phyloP scores from a whole-genome alignment of 768 basidiomycete genomes.

The Goffeauzyma gilvescens region DNA sequence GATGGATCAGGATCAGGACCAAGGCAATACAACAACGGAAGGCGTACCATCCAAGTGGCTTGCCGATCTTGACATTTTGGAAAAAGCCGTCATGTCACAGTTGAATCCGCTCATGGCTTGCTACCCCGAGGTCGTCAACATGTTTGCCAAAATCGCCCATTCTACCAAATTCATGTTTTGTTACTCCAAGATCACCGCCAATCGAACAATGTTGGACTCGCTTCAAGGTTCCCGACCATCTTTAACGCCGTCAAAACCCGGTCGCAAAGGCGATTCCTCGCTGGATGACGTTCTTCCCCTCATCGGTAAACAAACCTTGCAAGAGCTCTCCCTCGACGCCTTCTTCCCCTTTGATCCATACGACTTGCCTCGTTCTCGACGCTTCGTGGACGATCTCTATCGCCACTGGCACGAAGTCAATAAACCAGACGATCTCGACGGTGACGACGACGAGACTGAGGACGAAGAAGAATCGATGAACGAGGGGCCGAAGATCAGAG shows the following conservation, averaged over 20 bases:
- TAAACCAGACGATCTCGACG: slow-evolving; percentile 50
- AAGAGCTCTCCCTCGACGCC: slow-evolving; percentile 56
- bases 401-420: slow-evolving; percentile 75
- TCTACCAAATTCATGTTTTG: slow-evolving; percentile 83
- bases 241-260: neutral
- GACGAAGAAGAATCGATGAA: slow-evolving; percentile 13
- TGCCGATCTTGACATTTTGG: slow-evolving; percentile 53
- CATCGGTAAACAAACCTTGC: slow-evolving; percentile 21
- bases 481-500: too few species aligned
- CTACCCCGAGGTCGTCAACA: slow-evolving; percentile 69
- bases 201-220: slow-evolving; percentile 36
- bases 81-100: slow-evolving; percentile 57
- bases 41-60: slow-evolving; percentile 94
- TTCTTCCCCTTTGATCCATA: slow-evolving; percentile 99
- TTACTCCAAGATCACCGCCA: slow-evolving; percentile 77
- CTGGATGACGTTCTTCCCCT: slow-evolving; percentile 13
- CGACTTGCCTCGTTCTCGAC: slow-evolving; percentile 57
- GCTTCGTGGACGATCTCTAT: slow-evolving; percentile 65
- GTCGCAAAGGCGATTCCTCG: slow-evolving; percentile 3
- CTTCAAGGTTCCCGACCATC: slow-evolving; percentile 14
- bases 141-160: slow-evolving; percentile 84
- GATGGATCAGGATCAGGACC: slow-evolving; percentile 12
- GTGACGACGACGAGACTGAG: slow-evolving; percentile 37
- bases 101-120: slow-evolving; percentile 86
- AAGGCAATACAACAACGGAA: slow-evolving; percentile 17